Evolutionary conservation across 768 basidiomycete genomes (phyloP).

Genomic region (Trametes punicea): DNA sequence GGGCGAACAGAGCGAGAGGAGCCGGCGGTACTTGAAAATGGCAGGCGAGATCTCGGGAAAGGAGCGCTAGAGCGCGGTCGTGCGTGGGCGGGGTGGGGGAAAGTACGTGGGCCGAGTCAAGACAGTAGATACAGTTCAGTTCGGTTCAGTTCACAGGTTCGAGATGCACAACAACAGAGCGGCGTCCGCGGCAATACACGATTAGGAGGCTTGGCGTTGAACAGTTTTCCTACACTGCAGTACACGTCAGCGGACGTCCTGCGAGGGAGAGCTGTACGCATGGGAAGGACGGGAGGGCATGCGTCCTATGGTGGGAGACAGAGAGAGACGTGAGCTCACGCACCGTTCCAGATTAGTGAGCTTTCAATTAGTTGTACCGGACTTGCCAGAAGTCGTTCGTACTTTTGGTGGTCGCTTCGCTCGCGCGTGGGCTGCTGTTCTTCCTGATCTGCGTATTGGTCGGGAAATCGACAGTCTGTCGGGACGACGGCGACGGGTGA

Average conservation of each 20-base stretch:
- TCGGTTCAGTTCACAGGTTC: neutral
- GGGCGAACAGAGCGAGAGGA: neutral
- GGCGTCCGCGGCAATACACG: slow-evolving; percentile 6
- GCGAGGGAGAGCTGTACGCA: neutral
- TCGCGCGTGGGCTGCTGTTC: neutral
- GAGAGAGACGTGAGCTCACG: neutral
- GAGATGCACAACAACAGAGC: slow-evolving; percentile 6
- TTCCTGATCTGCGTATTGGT: neutral
- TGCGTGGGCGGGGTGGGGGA: neutral
- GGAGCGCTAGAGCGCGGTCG: neutral
- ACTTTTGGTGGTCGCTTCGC: slow-evolving; percentile 14
- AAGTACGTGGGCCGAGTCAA: neutral
- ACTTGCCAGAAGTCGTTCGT: slow-evolving; percentile 18
- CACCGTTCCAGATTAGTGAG: slow-evolving; percentile 13
- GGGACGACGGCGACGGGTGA: neutral
- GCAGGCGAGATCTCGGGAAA: too few relatives aligned
- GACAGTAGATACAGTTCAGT: slow-evolving; percentile 10
- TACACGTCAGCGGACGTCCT: neutral
- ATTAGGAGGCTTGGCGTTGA: neutral
- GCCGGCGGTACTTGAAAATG: too few relatives aligned
- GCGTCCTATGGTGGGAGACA: too few relatives aligned
- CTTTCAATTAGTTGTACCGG: slow-evolving; percentile 1
- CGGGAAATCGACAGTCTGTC: neutral
- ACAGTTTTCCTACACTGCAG: slow-evolving; percentile 11
- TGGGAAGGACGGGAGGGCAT: too few relatives aligned